These are phyloP conservation scores for Mycena leptocephala DNA, from an alignment of 768 basidiomycete species.

Conservation along the genomic window DNA sequence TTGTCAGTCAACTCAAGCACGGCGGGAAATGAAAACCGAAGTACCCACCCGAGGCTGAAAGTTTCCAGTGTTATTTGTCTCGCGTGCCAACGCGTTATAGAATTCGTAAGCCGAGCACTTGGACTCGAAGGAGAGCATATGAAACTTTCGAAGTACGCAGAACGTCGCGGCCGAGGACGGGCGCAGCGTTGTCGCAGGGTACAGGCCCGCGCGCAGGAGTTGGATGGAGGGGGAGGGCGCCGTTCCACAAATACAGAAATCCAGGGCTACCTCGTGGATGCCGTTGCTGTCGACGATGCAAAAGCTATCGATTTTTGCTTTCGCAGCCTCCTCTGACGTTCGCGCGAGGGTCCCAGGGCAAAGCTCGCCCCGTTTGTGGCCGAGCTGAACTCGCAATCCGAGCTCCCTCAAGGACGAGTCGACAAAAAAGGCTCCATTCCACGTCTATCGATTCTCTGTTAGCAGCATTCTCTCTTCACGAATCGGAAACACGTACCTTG, in stretches of 20 bases:
- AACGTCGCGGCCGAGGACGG: constrained; percentile 52
- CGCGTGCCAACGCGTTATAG: constrained; percentile 42
- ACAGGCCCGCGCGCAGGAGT: constrained; percentile 49
- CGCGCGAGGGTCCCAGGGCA: constrained; percentile 30
- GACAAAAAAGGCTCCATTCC: constrained; percentile 19
- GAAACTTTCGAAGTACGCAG: constrained; percentile 46
- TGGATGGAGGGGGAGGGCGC: constrained; percentile 44
- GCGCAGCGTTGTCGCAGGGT: constrained; percentile 45
- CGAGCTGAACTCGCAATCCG: constrained; percentile 44
- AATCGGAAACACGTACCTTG: not conserved
- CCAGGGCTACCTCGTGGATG: constrained; percentile 46
- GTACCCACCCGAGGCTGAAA: constrained; percentile 26
- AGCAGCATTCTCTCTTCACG: not conserved
- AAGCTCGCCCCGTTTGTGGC: constrained; percentile 23
- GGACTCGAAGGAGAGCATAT: constrained; percentile 48
- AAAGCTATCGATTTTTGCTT: constrained; percentile 39
- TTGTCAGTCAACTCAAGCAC: not conserved
- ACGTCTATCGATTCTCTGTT: not conserved
- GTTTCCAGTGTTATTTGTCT: constrained; percentile 51
- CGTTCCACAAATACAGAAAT: constrained; percentile 50
- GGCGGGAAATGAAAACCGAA: not conserved
- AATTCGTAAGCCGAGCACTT: constrained; percentile 53
- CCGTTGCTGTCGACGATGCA: constrained; percentile 42
- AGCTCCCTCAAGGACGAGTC: constrained; percentile 12
- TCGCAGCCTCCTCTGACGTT: not conserved